phyloP scores from a whole-genome alignment of 1,139 yeast species.

The Saccharomycopsis crataegensis region DNA sequence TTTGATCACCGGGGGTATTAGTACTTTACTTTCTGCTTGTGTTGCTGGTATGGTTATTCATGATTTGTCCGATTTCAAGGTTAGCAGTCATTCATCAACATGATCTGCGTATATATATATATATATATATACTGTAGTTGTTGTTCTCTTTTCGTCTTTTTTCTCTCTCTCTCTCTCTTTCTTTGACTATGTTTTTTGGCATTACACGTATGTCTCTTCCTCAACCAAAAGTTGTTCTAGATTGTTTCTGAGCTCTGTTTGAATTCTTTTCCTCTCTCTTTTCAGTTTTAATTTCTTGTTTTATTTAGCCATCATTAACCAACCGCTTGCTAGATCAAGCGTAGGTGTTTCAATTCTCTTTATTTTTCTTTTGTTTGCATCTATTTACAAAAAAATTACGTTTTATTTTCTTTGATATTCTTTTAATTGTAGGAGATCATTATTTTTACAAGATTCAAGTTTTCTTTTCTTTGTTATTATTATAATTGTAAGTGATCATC shows the following conservation, averaged over 20 bases:
- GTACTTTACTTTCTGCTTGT: slow-evolving; percentile 55
- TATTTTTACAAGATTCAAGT: no score
- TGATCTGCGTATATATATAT: not conserved
- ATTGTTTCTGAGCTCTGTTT: no score
- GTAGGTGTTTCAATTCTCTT: not conserved
- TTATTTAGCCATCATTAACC: no score
- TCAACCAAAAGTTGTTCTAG: no score
- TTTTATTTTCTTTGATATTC: not conserved
- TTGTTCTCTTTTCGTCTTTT: not conserved
- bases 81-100: slow-evolving; percentile 8
- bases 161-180: not conserved
- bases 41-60: slow-evolving; percentile 65
- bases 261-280: no score
- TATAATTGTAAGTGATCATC: no score
- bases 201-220: no score
- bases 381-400: not conserved
- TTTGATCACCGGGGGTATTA: slow-evolving; percentile 46
- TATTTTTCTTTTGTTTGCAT: not conserved
- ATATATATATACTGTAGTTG: not conserved
- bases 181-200: not conserved
- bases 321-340: no score
- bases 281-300: no score
- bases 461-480: no score
- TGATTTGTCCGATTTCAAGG: slow-evolving; percentile 30
- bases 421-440: no score